Evolutionary conservation across 176 grass and related monocot genomes (phyloP).

Genomic region (Raddia guianensis): DNA sequence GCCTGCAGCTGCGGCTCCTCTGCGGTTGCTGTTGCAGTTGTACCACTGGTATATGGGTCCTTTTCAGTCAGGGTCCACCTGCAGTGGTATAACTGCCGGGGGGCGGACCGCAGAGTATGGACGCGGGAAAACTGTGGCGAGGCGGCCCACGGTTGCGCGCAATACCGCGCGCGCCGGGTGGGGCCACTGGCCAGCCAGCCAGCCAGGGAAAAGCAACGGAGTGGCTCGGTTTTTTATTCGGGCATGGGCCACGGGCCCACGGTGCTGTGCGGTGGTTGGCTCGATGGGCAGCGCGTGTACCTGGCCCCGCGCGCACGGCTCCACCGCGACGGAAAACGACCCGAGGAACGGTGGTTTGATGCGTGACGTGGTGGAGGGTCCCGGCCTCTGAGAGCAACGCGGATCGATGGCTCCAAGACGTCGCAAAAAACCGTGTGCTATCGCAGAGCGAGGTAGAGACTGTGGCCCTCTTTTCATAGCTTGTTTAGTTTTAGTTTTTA

Average conservation of each 20-base stretch:
- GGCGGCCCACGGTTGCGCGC: conserved; percentile 19
- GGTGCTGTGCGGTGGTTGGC: conserved; percentile 17
- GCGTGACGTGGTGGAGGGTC: not conserved
- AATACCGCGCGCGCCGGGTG: not conserved
- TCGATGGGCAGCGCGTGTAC: not conserved
- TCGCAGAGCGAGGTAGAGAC: not conserved
- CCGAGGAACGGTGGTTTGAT: not conserved
- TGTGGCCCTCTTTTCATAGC: too few relatives aligned
- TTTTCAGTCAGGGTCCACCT: too few relatives aligned
- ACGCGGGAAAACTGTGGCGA: not conserved
- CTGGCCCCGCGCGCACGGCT: not conserved
- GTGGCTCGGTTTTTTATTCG: not conserved
- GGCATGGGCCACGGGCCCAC: not conserved
- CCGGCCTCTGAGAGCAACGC: not conserved
- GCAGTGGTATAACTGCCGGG: too few relatives aligned
- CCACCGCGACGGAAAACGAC: conserved; percentile 21
- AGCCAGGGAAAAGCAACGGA: not conserved
- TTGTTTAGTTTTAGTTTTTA: too few relatives aligned
- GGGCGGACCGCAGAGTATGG: not conserved
- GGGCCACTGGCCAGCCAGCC: not conserved
- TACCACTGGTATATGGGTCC: too few relatives aligned
- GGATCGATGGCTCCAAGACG: not conserved
- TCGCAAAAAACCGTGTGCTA: not conserved
- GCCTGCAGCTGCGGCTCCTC: too few relatives aligned
- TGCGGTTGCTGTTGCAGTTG: too few relatives aligned